Evolutionary conservation across 2,329 filamentous ascomycete genomes (phyloP).

Genomic region (Fusarium sp.): DNA sequence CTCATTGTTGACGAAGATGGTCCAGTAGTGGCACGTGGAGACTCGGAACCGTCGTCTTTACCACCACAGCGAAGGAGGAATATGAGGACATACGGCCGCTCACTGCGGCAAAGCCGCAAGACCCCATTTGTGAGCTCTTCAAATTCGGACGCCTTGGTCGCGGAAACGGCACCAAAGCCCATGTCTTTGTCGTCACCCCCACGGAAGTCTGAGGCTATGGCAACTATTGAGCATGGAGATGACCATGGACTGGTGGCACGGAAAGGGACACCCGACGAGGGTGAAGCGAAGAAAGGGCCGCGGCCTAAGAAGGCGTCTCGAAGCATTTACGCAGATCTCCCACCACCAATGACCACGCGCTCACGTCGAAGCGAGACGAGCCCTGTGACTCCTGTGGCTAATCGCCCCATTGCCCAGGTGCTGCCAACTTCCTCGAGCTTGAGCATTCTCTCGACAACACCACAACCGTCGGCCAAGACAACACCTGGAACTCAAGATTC

Average conservation of each 20-base stretch:
- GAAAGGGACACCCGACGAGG: neutral
- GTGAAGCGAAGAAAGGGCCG: neutral
- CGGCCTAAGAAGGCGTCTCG: constrained; percentile 27
- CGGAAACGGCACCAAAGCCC: constrained; percentile 22
- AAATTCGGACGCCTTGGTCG: constrained; percentile 39
- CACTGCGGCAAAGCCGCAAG: constrained; percentile 29
- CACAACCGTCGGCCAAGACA: constrained; percentile 51
- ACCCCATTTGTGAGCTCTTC: constrained; percentile 49
- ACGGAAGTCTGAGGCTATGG: constrained; percentile 8
- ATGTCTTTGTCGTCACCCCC: constrained; percentile 27
- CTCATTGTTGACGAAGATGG: constrained; percentile 38
- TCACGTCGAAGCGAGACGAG: constrained; percentile 35
- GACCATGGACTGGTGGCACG: neutral
- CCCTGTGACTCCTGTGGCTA: constrained; percentile 40
- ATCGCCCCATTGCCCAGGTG: constrained; percentile 16
- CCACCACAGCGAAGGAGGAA: constrained; percentile 38
- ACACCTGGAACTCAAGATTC: constrained; percentile 53
- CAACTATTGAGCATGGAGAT: constrained; percentile 22
- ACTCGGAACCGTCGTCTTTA: constrained; percentile 46
- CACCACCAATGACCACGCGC: constrained; percentile 42
- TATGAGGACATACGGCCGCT: constrained; percentile 40
- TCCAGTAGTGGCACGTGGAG: constrained; percentile 13
- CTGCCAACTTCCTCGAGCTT: constrained; percentile 52
- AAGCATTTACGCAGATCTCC: constrained; percentile 28
- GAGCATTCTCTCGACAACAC: constrained; percentile 55